Conservation (phyloP, 257 asterid species). For the Solanum tacnaense region DNA sequence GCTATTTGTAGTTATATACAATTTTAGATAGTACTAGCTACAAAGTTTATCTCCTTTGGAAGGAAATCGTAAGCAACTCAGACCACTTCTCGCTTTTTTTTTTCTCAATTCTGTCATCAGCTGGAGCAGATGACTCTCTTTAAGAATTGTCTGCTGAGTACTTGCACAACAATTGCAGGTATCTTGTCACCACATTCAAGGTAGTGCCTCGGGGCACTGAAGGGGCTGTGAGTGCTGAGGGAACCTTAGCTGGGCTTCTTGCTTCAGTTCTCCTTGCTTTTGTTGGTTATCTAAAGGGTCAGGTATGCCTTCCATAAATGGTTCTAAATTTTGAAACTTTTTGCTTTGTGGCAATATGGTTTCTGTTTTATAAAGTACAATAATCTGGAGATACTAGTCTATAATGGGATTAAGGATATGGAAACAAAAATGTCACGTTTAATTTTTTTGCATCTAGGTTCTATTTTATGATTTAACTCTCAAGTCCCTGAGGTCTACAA, state of each 20-base stretch:
- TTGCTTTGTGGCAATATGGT: not conserved
- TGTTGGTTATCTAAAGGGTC: slow-evolving; percentile 45
- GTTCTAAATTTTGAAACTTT: not conserved
- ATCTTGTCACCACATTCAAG: slow-evolving; percentile 87
- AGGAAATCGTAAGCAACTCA: not conserved
- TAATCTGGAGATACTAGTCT: not conserved
- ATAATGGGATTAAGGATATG: not conserved
- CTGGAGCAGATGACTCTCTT: not conserved
- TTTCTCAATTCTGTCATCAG: not conserved
- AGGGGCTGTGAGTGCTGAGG: slow-evolving; percentile 95
- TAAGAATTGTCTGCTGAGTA: not conserved
- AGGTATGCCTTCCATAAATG: slow-evolving; percentile 27
- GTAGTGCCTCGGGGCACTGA: slow-evolving; percentile 93
- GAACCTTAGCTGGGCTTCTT: slow-evolving; percentile 75
- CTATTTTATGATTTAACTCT: not conserved
- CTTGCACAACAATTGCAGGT: slow-evolving; percentile 28
- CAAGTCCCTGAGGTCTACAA: not conserved
- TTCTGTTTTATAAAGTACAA: not conserved
- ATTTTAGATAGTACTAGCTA: not conserved
- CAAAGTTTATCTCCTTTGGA: not conserved
- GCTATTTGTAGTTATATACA: not conserved
- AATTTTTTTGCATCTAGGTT: not conserved
- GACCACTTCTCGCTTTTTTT: not conserved
- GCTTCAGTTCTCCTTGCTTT: slow-evolving; percentile 85
- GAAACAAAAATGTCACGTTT: not conserved